Conservation (phyloP, 2,329 filamentous ascomycete species). For the Aspergillus sp. region DNA sequence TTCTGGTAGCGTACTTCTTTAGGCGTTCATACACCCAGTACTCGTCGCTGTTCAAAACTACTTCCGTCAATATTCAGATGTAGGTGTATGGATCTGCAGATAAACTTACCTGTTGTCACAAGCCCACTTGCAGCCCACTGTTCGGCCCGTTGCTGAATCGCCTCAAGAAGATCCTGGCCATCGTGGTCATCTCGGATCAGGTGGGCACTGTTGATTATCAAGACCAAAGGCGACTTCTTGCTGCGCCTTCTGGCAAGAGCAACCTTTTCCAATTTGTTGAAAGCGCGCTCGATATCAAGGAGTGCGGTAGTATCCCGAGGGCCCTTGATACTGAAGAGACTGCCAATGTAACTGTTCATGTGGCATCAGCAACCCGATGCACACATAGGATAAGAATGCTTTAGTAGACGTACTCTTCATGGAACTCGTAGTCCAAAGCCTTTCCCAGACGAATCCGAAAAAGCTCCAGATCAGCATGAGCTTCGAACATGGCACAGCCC, state of each 20-base stretch:
- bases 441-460: slow-evolving; percentile 92
- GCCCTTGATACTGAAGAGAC: slow-evolving; percentile 90
- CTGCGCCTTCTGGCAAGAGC: slow-evolving; percentile 66
- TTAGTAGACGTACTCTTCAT: slow-evolving; percentile 74
- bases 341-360: slow-evolving; percentile 66
- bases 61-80: background rate
- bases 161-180: slow-evolving; percentile 87
- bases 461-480: slow-evolving; percentile 91
- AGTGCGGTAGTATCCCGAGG: slow-evolving; percentile 89
- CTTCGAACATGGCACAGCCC: slow-evolving; percentile 92
- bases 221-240: slow-evolving; percentile 71
- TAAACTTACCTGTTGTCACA: slow-evolving; percentile 64
- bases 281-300: slow-evolving; percentile 90
- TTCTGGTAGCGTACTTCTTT: slow-evolving; percentile 87
- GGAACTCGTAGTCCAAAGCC: slow-evolving; percentile 91
- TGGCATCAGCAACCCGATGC: slow-evolving; percentile 13
- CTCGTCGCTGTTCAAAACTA: slow-evolving; percentile 94
- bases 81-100: background rate
- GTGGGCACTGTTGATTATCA: slow-evolving; percentile 94
- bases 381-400: background rate
- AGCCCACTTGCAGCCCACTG: slow-evolving; percentile 93
- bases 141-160: slow-evolving; percentile 93
- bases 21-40: slow-evolving; percentile 98
- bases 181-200: slow-evolving; percentile 88
- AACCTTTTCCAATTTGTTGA: slow-evolving; percentile 98